Evolutionary conservation across 1,284 basidiomycete genomes (phyloP), one percentile per base, ranked within the genome.

Genomic region (Wolfiporia cocos): DNA sequence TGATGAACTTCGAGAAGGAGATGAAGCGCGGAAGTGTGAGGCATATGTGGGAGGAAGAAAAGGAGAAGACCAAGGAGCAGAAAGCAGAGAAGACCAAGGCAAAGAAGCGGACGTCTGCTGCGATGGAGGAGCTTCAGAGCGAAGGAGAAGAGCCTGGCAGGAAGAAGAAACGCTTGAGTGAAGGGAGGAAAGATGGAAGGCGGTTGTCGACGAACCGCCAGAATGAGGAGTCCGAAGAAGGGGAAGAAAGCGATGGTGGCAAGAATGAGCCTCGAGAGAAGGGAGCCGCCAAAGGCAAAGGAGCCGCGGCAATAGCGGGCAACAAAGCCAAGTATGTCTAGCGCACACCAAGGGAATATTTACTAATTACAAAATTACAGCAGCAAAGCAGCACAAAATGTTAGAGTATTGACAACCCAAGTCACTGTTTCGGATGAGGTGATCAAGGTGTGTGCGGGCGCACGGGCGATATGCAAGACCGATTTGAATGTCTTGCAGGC

Each of bases 381-480:
- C n/a, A n/a, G n/a, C n/a, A n/a, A n/a, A n/a, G n/a, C n/a, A n/a
- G n/a, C n/a, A n/a, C n/a, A n/a, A n/a, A n/a, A n/a, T n/a, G n/a
- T n/a, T n/a, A n/a, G n/a, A n/a, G 49, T 84, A 30, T 68, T 84
- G 69, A 81, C 80, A 1, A 86, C 84, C 0, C 73, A 78, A 47
- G 65, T 82, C 1, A 55, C 49, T 2, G 59, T 86, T 15, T 47
- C 63, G 0, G 79, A 85, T 22, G 69, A 74, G 20, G 68, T 75
- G 2, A 48, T 70, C 34, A 79, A 74, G 68, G 83, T 78, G 33
- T 10, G 65, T 61, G 28, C 38, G 19, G n/a, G n/a, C n/a, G n/a
- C n/a, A n/a, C n/a, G n/a, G n/a, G n/a, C n/a, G n/a, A n/a, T n/a
- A n/a, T n/a, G n/a, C n/a, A n/a, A n/a, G n/a, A n/a, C n/a, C n/a